These are phyloP conservation scores for Hypoxylon sp. DNA, from an alignment of 2,329 filamentous ascomycete genomes.

Conservation along the genomic window DNA sequence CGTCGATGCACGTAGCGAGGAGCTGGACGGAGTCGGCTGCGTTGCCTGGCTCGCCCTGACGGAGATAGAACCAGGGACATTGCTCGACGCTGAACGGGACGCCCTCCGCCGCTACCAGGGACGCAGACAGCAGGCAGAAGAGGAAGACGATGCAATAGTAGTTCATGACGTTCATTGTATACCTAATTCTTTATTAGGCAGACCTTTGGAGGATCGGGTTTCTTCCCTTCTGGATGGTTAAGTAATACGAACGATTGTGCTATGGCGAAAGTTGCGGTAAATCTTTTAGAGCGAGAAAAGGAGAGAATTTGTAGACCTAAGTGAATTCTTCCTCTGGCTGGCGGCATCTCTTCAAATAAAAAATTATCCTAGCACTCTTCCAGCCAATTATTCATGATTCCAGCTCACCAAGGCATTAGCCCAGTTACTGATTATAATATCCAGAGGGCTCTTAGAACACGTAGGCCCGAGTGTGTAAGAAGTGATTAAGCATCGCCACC, in stretches of 20 bases:
- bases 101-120: neutral
- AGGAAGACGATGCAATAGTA: neutral
- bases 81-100: neutral
- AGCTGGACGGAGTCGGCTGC: neutral
- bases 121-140: neutral
- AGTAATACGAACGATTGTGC: no score
- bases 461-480: neutral
- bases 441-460: neutral
- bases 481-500: neutral
- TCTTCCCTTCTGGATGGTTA: no score
- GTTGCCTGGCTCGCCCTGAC: neutral
- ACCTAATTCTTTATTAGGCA: neutral
- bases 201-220: no score
- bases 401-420: neutral
- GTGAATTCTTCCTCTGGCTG: neutral
- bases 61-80: constrained; percentile 17
- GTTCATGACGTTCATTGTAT: constrained; percentile 1
- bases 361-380: neutral
- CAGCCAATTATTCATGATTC: neutral
- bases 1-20: constrained; percentile 1
- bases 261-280: no score
- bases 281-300: neutral
- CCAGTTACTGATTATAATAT: neutral
- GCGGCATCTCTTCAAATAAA: neutral
- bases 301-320: neutral